Percentiles rank a stretch among this genome's conserved stretches.
Evolutionary conservation across 495 filamentous ascomycete genomes (phyloP).

Genomic region (Daldinia grandis): DNA sequence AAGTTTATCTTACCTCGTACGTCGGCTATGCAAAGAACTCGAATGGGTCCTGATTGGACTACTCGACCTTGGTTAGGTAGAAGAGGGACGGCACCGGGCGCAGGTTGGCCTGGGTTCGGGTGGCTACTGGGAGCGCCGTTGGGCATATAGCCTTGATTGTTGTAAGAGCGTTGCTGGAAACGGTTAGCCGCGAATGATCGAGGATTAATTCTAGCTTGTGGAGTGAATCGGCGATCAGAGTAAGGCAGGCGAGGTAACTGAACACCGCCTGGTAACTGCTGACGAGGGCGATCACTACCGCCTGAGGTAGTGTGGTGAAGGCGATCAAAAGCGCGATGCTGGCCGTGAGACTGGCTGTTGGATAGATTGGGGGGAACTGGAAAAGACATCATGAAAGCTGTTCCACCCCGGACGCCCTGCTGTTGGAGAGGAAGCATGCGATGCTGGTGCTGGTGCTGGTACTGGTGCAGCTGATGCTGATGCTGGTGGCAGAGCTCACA

Average conservation of each 20-base stretch:
- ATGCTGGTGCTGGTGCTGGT: not conserved
- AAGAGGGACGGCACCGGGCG: conserved; percentile 62
- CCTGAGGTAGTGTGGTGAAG: not conserved
- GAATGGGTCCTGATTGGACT: conserved; percentile 82
- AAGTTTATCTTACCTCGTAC: conserved; percentile 78
- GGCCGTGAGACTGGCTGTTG: not conserved
- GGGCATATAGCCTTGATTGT: conserved; percentile 59
- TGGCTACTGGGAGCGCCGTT: conserved; percentile 61
- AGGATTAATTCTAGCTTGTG: conserved; percentile 2
- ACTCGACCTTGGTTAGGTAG: conserved; percentile 69
- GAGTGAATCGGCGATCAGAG: not conserved
- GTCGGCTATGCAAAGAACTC: conserved; percentile 96
- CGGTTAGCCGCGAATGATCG: conserved; percentile 35
- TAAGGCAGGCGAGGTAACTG: not conserved
- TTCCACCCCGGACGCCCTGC: not conserved
- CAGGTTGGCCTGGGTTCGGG: conserved; percentile 47
- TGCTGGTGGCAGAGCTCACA: not conserved
- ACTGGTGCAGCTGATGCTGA: not conserved
- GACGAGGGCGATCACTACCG: not conserved
- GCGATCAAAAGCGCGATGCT: conserved; percentile 9
- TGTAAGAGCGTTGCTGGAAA: conserved; percentile 55
- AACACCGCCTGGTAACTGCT: not conserved
- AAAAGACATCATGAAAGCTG: not conserved
- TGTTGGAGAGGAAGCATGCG: not conserved
- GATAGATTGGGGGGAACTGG: not conserved